These are phyloP conservation scores for Solanum hybrid DNA, from an alignment of 305 asterid genomes.

Conservation along the genomic window DNA sequence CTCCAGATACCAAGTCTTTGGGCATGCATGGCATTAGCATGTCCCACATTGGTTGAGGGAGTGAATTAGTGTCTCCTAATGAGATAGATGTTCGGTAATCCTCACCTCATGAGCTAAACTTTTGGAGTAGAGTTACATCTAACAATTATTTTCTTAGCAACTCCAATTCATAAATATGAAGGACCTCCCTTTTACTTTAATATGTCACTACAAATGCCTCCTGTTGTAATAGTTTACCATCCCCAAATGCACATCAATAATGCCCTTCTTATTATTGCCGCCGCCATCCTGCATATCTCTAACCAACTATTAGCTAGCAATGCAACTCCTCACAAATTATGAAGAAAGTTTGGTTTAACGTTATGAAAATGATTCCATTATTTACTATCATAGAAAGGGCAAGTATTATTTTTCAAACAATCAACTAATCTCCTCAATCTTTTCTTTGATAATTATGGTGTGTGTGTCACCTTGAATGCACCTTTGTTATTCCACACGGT, in stretches of 20 bases:
- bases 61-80: neutral
- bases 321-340: neutral
- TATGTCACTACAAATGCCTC: neutral
- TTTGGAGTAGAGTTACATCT: neutral
- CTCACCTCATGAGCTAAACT: neutral
- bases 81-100: neutral
- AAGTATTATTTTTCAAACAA: neutral
- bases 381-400: neutral
- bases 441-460: neutral
- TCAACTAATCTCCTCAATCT: neutral
- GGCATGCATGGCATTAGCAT: neutral
- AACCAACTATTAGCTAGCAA: neutral
- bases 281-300: neutral
- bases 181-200: neutral
- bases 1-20: neutral
- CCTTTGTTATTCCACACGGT: neutral
- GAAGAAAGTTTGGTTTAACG: neutral
- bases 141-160: neutral
- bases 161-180: neutral
- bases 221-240: neutral
- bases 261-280: neutral
- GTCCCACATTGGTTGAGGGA: neutral
- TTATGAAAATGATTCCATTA: neutral
- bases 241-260: neutral
- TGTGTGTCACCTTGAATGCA: neutral